These are phyloP conservation scores for Beauveria brongniartii DNA, from an alignment of 2,329 filamentous ascomycete genomes.

Conservation along the genomic window DNA sequence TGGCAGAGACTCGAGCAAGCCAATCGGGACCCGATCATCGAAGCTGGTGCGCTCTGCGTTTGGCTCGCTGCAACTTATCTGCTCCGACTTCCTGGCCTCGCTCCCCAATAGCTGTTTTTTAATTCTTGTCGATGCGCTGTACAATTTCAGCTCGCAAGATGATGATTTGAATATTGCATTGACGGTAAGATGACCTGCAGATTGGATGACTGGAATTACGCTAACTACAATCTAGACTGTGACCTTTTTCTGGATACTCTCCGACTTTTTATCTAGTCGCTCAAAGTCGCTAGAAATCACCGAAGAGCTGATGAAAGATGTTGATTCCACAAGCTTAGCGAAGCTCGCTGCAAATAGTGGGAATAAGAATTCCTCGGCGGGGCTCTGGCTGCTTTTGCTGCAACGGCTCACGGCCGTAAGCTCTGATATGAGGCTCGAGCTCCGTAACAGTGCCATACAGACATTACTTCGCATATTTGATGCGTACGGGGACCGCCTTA, in stretches of 20 bases:
- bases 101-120: conserved; percentile 64
- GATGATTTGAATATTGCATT: conserved; percentile 93
- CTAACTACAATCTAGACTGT: conserved; percentile 52
- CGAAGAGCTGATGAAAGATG: conserved; percentile 43
- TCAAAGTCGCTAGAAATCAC: conserved; percentile 51
- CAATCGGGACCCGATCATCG: conserved; percentile 51
- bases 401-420: conserved; percentile 64
- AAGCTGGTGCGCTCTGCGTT: conserved; percentile 82
- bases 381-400: conserved; percentile 71
- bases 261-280: conserved; percentile 68
- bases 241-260: conserved; percentile 93
- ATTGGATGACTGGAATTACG: conserved; percentile 3
- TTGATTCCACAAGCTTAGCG: conserved; percentile 43
- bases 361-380: conserved; percentile 55
- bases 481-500: conserved; percentile 75
- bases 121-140: conserved; percentile 76
- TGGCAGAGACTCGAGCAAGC: conserved; percentile 16
- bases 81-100: conserved; percentile 82
- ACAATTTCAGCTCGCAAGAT: conserved; percentile 79
- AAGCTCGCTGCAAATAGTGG: conserved; percentile 52
- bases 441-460: conserved; percentile 82
- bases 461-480: conserved; percentile 88
- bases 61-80: conserved; percentile 81
- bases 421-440: conserved; percentile 62
- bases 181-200: conserved; percentile 49